Evolutionary conservation across 192 early-diverging fungal species (phyloP), one percentile per base, ranked within the genome.

Genomic region (Phycomyces nitens): DNA sequence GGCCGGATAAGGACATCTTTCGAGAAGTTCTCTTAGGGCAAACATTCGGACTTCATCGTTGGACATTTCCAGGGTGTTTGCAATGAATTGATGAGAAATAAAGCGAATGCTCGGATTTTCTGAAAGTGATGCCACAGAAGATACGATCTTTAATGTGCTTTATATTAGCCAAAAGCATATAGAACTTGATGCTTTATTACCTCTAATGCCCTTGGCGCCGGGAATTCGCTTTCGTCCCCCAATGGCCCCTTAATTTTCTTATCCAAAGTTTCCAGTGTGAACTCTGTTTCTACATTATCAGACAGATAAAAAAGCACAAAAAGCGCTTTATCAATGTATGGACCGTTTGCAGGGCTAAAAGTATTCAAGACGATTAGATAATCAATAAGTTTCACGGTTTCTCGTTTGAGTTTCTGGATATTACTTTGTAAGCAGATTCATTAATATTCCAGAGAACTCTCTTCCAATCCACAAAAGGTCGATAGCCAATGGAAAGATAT

Each of bases 101-200:
- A 82, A 82, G 11, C 80, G 77, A 44, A 74, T 52, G 23, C n/a
- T 53, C 27, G 75, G 29, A 8, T 73, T 55, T 0, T 75, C 41
- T n/a, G 75, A 75, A 12, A 66, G 71, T 8, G 80, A 71, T 18
- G 80, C 75, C 58, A 77, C 77, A 21, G 66, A 66, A 10, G 76
- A 66, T 22, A 77, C 64, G 23, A 70, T 56, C 52, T 79, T 61
- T 49, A 18, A 8, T 34, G 21, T 14, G n/a, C n/a, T n/a, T 22
- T 16, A 27, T 3, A n/a, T n/a, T 53, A 24, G 20, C 2, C 11
- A 20, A 18, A 56, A 34, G 54, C 4, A 41, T 0, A 18, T 58
- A 39, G 29, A 34, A 7, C 29, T 3, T 26, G 14, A 24, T 26
- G 15, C 8, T 29, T 18, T 47, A 5, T 60, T 51, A 60, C 47